Conservation (phyloP, 345 rosid species). For the Theobroma cacao region DNA sequence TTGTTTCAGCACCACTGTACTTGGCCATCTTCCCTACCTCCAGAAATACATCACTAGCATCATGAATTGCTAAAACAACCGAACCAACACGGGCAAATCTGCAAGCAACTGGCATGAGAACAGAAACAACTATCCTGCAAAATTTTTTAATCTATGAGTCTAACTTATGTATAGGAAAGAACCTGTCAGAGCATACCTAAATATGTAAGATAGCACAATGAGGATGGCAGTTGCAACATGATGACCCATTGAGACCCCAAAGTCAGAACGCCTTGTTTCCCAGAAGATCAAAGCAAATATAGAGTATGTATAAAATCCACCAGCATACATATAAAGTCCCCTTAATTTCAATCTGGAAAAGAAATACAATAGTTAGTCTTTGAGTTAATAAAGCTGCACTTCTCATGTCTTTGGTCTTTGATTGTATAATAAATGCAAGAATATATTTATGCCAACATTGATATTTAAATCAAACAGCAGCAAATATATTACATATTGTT, state of each 20-base stretch:
- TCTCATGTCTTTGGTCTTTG: not conserved
- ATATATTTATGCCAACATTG: constrained; percentile 4
- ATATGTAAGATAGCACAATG: constrained; percentile 78
- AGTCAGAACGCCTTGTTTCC: constrained; percentile 99
- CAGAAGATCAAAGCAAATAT: constrained; percentile 93
- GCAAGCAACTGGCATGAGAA: constrained; percentile 20
- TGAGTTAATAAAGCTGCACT: constrained; percentile 9
- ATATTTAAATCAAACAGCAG: not conserved
- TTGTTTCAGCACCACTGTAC: constrained; percentile 75
- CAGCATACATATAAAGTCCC: constrained; percentile 80
- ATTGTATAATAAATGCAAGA: not conserved
- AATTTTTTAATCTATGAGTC: not conserved
- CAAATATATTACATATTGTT: not conserved
- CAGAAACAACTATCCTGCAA: not conserved
- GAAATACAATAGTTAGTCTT: constrained; percentile 6
- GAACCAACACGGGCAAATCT: constrained; percentile 95
- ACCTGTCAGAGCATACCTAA: constrained; percentile 43
- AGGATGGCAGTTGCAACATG: constrained; percentile 83
- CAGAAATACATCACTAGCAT: constrained; percentile 88
- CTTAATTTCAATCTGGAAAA: constrained; percentile 80
- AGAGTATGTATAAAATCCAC: constrained; percentile 96
- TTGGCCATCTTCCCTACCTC: constrained; percentile 98
- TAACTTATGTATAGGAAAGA: not conserved
- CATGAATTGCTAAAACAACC: constrained; percentile 90
- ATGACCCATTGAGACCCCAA: constrained; percentile 97